Evolutionary conservation across 2,329 filamentous ascomycete genomes (phyloP), one percentile per base, ranked within the genome.

Genomic region (Trichophyton benhamiae): DNA sequence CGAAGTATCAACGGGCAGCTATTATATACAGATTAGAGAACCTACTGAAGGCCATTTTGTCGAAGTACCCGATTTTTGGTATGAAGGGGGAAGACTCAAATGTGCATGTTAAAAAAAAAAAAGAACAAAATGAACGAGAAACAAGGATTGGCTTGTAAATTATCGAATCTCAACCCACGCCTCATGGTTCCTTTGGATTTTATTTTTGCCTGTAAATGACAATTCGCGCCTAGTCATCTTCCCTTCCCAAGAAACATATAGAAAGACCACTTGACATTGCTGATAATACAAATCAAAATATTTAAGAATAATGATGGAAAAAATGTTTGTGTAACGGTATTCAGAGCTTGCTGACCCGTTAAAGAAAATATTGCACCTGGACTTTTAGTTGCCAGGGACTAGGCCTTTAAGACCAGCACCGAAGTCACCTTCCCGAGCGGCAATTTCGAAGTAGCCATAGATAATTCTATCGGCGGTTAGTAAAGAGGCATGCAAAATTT

Each of bases 371-470:
- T 17, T 42, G 13, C 8, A 8, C 17, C 22, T 38, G 17, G 38
- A 11, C 25, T 52, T 73, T 73, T 75, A 76, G 72, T 74, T 76
- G 62, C 75, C 76, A 61, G 76, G 75, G 61, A 87, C 83, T 77
- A 86, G 83, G 59, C 84, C 84, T 76, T 85, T 85, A 63, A 87
- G 78, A 67, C 90, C 89, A 64, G 86, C 71, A 61, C 77, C 83
- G 77, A 97, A 87, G 75, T 99, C 94, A 70, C 94, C 94, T 78
- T 99, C 94, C 80, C 96, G 96, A 71, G 95, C 95, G 25, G 94
- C 94, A 72, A 99, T 99, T 77, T 99, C 94, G 71, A 99, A 99
- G 81, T 99, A 99, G 67, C 91, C 90, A 77, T 99, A 99, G 77
- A 99, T 99, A 75, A 99, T 99, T 65, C 90, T 95, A 68, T 15